A percentile compares a stretch with the other conserved stretches of the same genome.
phyloP scores from a whole-genome alignment of 2,329 filamentous ascomycete species.

The Kalmusia sp. region DNA sequence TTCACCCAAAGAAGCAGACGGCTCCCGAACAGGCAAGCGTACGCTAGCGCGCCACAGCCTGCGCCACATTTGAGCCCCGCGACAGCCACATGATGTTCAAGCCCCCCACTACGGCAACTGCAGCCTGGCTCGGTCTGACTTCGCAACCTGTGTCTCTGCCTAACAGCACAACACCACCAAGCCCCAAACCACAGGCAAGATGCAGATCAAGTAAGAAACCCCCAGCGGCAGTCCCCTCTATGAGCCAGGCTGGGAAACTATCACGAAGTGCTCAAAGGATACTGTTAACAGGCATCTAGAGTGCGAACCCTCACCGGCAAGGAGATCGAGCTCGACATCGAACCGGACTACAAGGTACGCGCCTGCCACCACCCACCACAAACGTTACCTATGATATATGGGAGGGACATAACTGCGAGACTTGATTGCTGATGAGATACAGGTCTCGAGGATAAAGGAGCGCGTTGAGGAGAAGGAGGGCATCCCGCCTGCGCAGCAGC shows the following conservation, averaged over 20 bases:
- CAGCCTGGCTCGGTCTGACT: slow-evolving; percentile 18
- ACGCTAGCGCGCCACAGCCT: neutral
- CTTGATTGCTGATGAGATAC: slow-evolving; percentile 17
- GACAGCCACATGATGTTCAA: slow-evolving; percentile 5
- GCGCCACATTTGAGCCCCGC: slow-evolving; percentile 16
- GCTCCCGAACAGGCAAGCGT: neutral
- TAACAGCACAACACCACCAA: neutral
- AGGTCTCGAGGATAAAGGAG: slow-evolving; percentile 98
- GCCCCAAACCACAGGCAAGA: slow-evolving; percentile 19
- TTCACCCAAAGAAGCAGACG: no score
- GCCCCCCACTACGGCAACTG: slow-evolving; percentile 24
- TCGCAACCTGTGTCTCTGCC: neutral
- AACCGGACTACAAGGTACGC: slow-evolving; percentile 86
- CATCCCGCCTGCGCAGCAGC: slow-evolving; percentile 95
- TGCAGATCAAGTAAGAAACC: slow-evolving; percentile 46
- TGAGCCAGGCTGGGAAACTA: no score
- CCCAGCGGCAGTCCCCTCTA: neutral
- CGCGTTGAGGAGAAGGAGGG: slow-evolving; percentile 99
- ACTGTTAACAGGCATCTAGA: slow-evolving; percentile 58
- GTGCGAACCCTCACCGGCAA: slow-evolving; percentile 98
- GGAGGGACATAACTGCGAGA: neutral
- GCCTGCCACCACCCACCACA: neutral
- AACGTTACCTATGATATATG: neutral
- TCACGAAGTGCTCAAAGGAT: no score
- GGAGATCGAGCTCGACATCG: slow-evolving; percentile 98